phyloP scores from a whole-genome alignment of 805 yeast genomes.

The Kazachstania africana region DNA sequence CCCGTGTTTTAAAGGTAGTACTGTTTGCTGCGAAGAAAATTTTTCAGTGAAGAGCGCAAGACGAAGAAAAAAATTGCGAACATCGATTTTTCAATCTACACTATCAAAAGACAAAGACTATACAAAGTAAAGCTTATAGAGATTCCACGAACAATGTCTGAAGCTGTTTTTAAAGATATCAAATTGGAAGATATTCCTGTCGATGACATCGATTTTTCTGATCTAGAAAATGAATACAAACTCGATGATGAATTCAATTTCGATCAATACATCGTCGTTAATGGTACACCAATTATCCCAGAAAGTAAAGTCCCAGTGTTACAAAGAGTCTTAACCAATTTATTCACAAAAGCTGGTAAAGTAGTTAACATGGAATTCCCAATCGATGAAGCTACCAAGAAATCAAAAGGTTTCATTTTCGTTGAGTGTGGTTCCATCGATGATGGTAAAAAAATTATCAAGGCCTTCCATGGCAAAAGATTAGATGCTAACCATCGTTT shows the following conservation, averaged over 20 bases:
- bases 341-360: constrained; percentile 67
- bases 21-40: too few relatives aligned
- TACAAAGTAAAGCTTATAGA: too few relatives aligned
- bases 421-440: constrained; percentile 63
- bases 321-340: constrained; percentile 73
- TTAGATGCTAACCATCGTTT: constrained; percentile 89
- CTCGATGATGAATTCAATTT: constrained; percentile 50
- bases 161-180: constrained; percentile 1
- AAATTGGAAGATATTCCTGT: constrained; percentile 34
- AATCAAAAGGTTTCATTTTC: constrained; percentile 77
- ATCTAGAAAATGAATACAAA: constrained; percentile 65
- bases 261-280: constrained; percentile 74
- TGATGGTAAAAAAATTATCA: constrained; percentile 68
- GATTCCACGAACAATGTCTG: too few relatives aligned
- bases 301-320: constrained; percentile 75
- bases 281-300: constrained; percentile 94
- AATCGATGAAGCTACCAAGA: constrained; percentile 49
- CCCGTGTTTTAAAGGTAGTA: too few relatives aligned
- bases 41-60: too few relatives aligned
- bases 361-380: constrained; percentile 78
- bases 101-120: too few relatives aligned
- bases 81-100: too few relatives aligned
- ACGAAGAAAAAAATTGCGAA: too few relatives aligned
- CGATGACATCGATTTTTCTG: constrained; percentile 70
- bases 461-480: constrained; percentile 74